Percentiles rank a stretch among this genome's conserved stretches.
Evolutionary conservation across 1,139 yeast genomes (phyloP).

Genomic region (Lodderomyces elongisporus): DNA sequence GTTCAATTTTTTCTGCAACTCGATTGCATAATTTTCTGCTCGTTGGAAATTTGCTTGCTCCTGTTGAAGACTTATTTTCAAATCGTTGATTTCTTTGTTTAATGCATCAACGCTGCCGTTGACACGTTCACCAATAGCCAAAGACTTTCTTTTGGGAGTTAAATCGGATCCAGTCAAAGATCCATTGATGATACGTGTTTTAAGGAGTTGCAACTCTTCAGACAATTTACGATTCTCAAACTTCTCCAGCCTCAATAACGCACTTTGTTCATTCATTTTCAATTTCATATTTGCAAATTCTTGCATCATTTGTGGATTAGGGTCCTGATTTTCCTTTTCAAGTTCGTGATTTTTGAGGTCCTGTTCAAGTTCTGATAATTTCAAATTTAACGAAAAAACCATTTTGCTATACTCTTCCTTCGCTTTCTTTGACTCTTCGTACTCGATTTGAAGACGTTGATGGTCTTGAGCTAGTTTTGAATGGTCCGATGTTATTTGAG

Average conservation of each 20-base stretch:
- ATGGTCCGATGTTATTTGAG: no score
- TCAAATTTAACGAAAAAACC: no score
- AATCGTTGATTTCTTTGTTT: conserved; percentile 31
- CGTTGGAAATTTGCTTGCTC: conserved; percentile 37
- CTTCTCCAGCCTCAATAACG: conserved; percentile 45
- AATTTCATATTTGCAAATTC: conserved; percentile 49
- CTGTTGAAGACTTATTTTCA: conserved; percentile 34
- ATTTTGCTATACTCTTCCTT: no score
- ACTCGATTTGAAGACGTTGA: no score
- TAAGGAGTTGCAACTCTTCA: conserved; percentile 57
- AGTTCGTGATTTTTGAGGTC: no score
- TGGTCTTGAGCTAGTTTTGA: no score
- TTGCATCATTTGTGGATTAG: conserved; percentile 30
- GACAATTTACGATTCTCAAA: conserved; percentile 50
- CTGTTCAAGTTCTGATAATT: no score
- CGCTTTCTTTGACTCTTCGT: no score
- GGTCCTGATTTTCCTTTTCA: conserved; percentile 39
- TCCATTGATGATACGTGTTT: conserved; percentile 30
- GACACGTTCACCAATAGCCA: conserved; percentile 32
- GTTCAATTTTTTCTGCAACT: conserved; percentile 43
- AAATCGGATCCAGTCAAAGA: conserved; percentile 17
- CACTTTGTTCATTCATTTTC: conserved; percentile 50
- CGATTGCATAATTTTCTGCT: conserved; percentile 45
- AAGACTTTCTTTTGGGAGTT: conserved; percentile 28
- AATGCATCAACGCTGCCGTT: conserved; percentile 18